A percentile compares a stretch with the other conserved stretches of the same genome.
Conservation (phyloP, 2,329 filamentous ascomycete genomes). For the Leptographium galeiforme region DNA sequence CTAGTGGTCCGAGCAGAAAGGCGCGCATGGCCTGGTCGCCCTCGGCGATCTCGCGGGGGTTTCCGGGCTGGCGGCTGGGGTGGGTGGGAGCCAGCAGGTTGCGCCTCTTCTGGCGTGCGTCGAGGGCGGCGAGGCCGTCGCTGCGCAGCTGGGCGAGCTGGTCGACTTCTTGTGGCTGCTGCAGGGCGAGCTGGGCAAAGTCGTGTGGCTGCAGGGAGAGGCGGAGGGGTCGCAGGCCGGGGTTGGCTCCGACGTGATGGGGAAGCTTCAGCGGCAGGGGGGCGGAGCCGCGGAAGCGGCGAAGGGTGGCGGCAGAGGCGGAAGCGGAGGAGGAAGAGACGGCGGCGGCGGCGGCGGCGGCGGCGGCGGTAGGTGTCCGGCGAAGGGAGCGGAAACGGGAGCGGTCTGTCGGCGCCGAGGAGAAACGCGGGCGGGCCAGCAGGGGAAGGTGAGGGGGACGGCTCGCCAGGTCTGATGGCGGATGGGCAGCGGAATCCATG, state of each 20-base stretch:
- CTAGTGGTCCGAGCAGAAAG: constrained; percentile 6
- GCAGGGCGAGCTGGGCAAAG: neutral
- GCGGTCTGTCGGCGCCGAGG: neutral
- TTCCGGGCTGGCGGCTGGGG: neutral
- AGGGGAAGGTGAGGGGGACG: neutral
- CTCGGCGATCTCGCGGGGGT: constrained; percentile 5
- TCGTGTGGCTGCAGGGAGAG: neutral
- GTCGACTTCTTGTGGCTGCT: neutral
- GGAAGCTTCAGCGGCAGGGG: neutral
- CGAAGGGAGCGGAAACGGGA: neutral
- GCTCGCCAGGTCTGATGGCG: neutral
- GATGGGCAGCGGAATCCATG: neutral
- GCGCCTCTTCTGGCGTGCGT: neutral
- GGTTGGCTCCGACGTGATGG: neutral
- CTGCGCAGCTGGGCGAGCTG: neutral
- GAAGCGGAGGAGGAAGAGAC: no score
- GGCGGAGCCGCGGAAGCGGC: neutral
- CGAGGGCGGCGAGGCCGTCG: neutral
- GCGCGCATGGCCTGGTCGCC: constrained; percentile 6
- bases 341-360: neutral
- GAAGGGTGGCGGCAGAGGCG: neutral
- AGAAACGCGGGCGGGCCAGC: neutral
- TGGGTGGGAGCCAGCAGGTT: neutral
- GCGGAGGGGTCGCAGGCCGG: neutral
- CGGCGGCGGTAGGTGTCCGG: neutral